Evolutionary conservation across 129 eudicot species (phyloP), one percentile per base, ranked within the genome.

Genomic region (Smallanthus sonchifolius): DNA sequence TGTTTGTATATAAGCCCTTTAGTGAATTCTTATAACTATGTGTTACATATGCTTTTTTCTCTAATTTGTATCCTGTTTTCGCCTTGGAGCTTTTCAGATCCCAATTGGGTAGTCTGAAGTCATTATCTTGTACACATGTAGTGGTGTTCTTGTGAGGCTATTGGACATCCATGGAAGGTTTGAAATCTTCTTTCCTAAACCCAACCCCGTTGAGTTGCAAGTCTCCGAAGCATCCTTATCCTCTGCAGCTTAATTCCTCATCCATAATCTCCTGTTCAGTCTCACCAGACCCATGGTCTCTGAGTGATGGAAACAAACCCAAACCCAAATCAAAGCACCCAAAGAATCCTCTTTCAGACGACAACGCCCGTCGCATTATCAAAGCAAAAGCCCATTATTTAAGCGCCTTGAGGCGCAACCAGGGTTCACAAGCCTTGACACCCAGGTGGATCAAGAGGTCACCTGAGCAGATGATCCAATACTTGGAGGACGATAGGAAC

Each of bases 381-480:
- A 88, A 88, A 70, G 88, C 82, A 28, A 91, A 88, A 75, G 96
- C 97, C 20, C 83, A 59, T 4, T 85, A 94, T 76, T 56, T 94
- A 74, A 88, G 97, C 76, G 68, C 73, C 0, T 62, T 91, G 78
- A 79, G 99, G 66, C 89, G 99, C n/a, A 91, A 87, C 86, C 97
- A 90, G 70, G 97, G 96, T 74, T 87, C 97, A 10, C 78, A 36
- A 43, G 91, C 93, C 40, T 86, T 79, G 49, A 87, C 98, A 15
- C 96, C 96, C 7, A 83, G 69, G 62, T 92, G 98, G 98, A 86
- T 92, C 55, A 92, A 82, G 65, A 81, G 99, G 77, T 75, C 90
- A 4, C 99, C 99, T 8, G 97, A 94, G 48, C 99, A 94, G 79
- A 94, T 94, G 99, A 86, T 82, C 15, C 91, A 79, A 67, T 94